These are phyloP conservation scores for Pterulicium gracile DNA, from an alignment of 1,284 basidiomycete genomes.

Conservation along the genomic window DNA sequence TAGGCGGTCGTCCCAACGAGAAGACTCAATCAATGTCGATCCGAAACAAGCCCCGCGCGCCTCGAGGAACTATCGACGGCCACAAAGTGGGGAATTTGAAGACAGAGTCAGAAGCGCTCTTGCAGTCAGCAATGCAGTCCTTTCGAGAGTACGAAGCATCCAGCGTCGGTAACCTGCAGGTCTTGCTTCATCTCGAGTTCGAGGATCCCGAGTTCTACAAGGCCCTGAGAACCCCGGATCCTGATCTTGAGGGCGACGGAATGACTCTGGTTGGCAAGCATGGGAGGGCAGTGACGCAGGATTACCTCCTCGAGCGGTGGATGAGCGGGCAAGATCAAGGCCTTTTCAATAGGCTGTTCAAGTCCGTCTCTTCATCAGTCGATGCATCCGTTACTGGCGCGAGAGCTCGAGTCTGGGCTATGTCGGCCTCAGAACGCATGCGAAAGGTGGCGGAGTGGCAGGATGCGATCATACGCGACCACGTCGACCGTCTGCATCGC, in stretches of 20 bases:
- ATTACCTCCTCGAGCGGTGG: slow-evolving; percentile 42
- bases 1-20: slow-evolving; percentile 43
- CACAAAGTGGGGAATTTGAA: slow-evolving; percentile 27
- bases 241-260: slow-evolving; percentile 29
- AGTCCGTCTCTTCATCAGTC: too few species aligned
- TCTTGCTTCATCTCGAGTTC: slow-evolving; percentile 34
- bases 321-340: slow-evolving; percentile 29
- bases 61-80: slow-evolving; percentile 24
- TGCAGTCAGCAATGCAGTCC: slow-evolving; percentile 14
- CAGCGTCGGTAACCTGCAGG: slow-evolving; percentile 15
- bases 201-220: slow-evolving; percentile 29
- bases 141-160: slow-evolving; percentile 23
- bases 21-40: slow-evolving; percentile 34
- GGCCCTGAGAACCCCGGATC: slow-evolving; percentile 36
- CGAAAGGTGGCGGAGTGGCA: slow-evolving; percentile 28
- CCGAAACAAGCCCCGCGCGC: slow-evolving; percentile 19
- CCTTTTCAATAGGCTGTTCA: slow-evolving; percentile 24
- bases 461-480: slow-evolving; percentile 24
- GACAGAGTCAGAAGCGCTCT: slow-evolving; percentile 14
- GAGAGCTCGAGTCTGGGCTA: slow-evolving; percentile 30
- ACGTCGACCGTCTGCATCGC: slow-evolving; percentile 24
- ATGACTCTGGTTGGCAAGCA: slow-evolving; percentile 29
- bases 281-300: slow-evolving; percentile 21
- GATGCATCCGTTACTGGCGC: slow-evolving; percentile 16
- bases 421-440: slow-evolving; percentile 24